Conservation (phyloP, 2,329 filamentous ascomycete genomes). For the Aspergillus persii region DNA sequence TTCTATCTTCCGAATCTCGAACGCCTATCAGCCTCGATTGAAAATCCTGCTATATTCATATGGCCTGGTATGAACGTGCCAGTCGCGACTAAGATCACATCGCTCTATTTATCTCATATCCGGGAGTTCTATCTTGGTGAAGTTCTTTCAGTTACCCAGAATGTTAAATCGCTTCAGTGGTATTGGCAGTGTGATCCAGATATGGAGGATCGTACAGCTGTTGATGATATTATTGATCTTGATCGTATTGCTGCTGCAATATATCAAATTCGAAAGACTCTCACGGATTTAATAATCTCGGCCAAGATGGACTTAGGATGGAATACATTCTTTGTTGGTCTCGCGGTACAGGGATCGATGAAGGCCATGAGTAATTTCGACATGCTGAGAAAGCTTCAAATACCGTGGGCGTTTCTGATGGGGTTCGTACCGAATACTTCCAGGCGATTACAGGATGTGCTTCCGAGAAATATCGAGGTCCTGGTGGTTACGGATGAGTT, state of each 20-base stretch:
- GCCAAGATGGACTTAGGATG: neutral
- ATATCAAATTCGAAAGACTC: constrained; percentile 17
- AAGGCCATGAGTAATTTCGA: neutral
- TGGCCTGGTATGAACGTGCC: constrained; percentile 16
- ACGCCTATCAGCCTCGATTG: constrained; percentile 14
- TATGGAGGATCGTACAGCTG: constrained; percentile 5
- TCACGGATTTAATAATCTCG: constrained; percentile 19
- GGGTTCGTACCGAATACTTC: neutral
- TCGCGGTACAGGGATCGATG: neutral
- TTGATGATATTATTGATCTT: constrained; percentile 11
- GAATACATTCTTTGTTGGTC: neutral
- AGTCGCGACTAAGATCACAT: constrained; percentile 1
- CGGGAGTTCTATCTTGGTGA: constrained; percentile 13
- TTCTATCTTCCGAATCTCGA: constrained; percentile 20
- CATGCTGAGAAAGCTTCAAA: neutral
- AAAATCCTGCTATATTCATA: constrained; percentile 14
- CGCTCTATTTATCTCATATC: constrained; percentile 11
- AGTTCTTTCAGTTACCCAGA: constrained; percentile 8
- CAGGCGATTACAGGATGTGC: neutral
- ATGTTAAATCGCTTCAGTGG: constrained; percentile 11
- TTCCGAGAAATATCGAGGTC: constrained; percentile 14
- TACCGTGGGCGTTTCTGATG: neutral
- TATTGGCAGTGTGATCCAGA: constrained; percentile 11
- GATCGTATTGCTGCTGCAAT: constrained; percentile 15
- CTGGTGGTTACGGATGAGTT: constrained; percentile 18